Conservation (phyloP, 2,329 filamentous ascomycete genomes). For the Paracorniculantispora psalliotae region DNA sequence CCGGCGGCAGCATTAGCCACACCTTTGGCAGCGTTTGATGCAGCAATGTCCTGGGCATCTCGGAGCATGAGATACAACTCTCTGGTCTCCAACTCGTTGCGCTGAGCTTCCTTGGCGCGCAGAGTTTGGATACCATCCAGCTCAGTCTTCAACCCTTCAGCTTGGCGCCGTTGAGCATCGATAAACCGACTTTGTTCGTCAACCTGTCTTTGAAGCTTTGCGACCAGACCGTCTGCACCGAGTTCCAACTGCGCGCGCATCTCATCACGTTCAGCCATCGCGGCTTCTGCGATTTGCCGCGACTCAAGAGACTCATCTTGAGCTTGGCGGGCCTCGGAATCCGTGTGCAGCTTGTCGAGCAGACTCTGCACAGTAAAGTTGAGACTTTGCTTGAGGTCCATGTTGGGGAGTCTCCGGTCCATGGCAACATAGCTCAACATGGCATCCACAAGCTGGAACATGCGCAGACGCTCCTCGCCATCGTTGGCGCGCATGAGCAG, state of each 20-base stretch:
- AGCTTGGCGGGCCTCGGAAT: constrained; percentile 88
- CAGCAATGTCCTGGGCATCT: constrained; percentile 93
- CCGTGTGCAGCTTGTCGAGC: constrained; percentile 91
- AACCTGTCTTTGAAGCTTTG: constrained; percentile 88
- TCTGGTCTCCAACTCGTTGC: constrained; percentile 91
- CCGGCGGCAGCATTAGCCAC: constrained; percentile 32
- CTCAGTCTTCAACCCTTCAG: constrained; percentile 83
- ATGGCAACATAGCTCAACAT: constrained; percentile 99
- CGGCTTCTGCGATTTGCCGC: constrained; percentile 88
- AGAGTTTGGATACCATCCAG: constrained; percentile 80
- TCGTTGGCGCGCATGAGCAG: constrained; percentile 88
- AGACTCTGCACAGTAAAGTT: constrained; percentile 96
- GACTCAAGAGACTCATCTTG: constrained; percentile 88
- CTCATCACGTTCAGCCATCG: constrained; percentile 94
- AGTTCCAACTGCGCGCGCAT: constrained; percentile 83
- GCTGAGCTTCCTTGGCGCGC: constrained; percentile 83
- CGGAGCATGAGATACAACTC: constrained; percentile 97
- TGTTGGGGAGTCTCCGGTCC: constrained; percentile 90
- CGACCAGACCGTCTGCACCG: constrained; percentile 88
- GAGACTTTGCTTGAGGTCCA: constrained; percentile 95
- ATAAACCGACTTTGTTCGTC: constrained; percentile 90
- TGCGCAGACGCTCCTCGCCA: constrained; percentile 82
- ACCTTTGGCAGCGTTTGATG: constrained; percentile 67
- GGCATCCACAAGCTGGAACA: constrained; percentile 97
- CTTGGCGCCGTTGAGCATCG: constrained; percentile 79